Conservation (phyloP, 176 grass and related monocot species). For the Typha latifolia region DNA sequence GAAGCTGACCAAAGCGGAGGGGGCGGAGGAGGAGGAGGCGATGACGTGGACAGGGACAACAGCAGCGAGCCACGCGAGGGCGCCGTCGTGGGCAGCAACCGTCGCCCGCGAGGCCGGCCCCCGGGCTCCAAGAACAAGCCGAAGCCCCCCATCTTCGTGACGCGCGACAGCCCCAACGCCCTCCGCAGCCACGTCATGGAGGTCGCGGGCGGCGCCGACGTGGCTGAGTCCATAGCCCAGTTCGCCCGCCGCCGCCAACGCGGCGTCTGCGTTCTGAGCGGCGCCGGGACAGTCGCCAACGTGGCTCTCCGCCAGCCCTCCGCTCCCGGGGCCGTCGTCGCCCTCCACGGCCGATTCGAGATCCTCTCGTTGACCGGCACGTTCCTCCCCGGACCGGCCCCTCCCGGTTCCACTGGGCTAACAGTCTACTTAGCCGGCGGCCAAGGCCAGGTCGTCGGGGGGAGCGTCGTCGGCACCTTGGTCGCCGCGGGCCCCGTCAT, state of each 20-base stretch:
- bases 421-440: slow-evolving; percentile 85
- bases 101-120: slow-evolving; percentile 70
- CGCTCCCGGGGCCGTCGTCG: slow-evolving; percentile 56
- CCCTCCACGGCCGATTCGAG: slow-evolving; percentile 85
- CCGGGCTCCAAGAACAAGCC: slow-evolving; percentile 98
- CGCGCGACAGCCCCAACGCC: slow-evolving; percentile 86
- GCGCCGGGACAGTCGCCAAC: slow-evolving; percentile 75
- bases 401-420: slow-evolving; percentile 78
- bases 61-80: slow-evolving; percentile 52
- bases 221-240: slow-evolving; percentile 79
- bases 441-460: slow-evolving; percentile 86
- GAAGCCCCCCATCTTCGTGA: slow-evolving; percentile 91
- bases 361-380: slow-evolving; percentile 88
- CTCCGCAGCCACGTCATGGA: slow-evolving; percentile 93
- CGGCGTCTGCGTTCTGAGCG: slow-evolving; percentile 90
- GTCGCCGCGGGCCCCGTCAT: slow-evolving; percentile 74
- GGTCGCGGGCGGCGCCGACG: slow-evolving; percentile 74
- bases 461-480: slow-evolving; percentile 69
- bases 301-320: slow-evolving; percentile 79
- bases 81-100: slow-evolving; percentile 44
- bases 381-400: slow-evolving; percentile 76
- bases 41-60: slow-evolving; percentile 48
- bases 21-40: not conserved
- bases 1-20: slow-evolving; percentile 22
- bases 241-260: slow-evolving; percentile 80